Percentiles rank a stretch among this genome's conserved stretches.
phyloP scores from a whole-genome alignment of 768 basidiomycete genomes.

The Boletus subparvulus region DNA sequence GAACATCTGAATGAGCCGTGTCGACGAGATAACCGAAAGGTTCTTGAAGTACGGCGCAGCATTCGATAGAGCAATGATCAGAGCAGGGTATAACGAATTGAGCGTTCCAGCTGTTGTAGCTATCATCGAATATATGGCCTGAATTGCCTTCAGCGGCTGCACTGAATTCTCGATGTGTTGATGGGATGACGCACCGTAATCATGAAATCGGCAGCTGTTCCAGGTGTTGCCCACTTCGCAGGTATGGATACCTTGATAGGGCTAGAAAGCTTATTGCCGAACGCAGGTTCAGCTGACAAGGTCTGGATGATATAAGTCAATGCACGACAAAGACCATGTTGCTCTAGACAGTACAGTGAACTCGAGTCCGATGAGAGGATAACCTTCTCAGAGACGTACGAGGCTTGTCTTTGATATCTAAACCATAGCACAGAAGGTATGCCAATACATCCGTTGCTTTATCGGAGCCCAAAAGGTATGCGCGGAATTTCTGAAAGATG shows the following conservation, averaged over 20 bases:
- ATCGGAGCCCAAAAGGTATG: slow-evolving; percentile 78
- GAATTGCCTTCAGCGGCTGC: slow-evolving; percentile 5
- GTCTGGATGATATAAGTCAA: slow-evolving; percentile 91
- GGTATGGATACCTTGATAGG: slow-evolving; percentile 68
- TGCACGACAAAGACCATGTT: slow-evolving; percentile 87
- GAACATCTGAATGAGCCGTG: slow-evolving; percentile 84
- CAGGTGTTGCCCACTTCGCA: slow-evolving; percentile 71
- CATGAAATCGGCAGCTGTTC: slow-evolving; percentile 82
- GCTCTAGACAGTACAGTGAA: slow-evolving; percentile 51
- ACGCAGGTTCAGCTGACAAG: slow-evolving; percentile 79
- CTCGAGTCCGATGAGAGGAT: neutral
- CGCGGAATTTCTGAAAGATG: slow-evolving; percentile 79
- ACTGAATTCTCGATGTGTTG: neutral
- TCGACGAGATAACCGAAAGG: slow-evolving; percentile 77
- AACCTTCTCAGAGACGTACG: slow-evolving; percentile 47
- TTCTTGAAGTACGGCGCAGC: slow-evolving; percentile 83
- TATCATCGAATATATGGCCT: slow-evolving; percentile 89
- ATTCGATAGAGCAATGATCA: slow-evolving; percentile 89
- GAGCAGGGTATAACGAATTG: slow-evolving; percentile 85
- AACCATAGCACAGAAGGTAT: slow-evolving; percentile 74
- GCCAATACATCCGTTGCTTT: slow-evolving; percentile 74
- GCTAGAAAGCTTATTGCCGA: slow-evolving; percentile 66
- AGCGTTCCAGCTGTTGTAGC: slow-evolving; percentile 83
- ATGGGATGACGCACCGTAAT: slow-evolving; percentile 61
- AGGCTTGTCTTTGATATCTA: slow-evolving; percentile 93